Base-by-base conservation (phyloP, 2,329 filamentous ascomycete species). In the Nemania abortiva region DNA sequence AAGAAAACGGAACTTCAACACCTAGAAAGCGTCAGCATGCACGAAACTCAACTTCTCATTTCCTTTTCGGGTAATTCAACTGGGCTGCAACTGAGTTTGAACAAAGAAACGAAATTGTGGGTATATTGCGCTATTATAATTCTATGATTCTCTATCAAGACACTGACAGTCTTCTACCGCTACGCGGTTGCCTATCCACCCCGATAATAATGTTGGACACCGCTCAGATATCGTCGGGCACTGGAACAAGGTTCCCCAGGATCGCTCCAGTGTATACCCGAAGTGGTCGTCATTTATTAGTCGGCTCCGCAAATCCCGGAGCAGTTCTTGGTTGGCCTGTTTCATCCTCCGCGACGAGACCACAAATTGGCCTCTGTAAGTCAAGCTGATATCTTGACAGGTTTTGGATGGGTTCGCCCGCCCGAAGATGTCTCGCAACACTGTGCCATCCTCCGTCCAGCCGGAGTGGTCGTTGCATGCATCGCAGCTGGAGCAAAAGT, bases 211-310 rank as follows among this genome's bases (percentile, higher is more conserved):
- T 20, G 71, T 71, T 5, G 71, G 71, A 50, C 71, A 73, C 27
- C 69, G 66, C 53, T 71, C 69, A 24, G 71, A 73, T 63, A 71
- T 70, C 45, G 66, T 71, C 22, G 71, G 71, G 56, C 71, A 73
- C 34, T 61, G 66, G 47, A 73, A 73, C 39, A 71, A 22, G 20
- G 67, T 70, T 1, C 69, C 69, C 71, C 71, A 73, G 18, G 62
- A 57, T 42, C 71, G 56, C 53, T 73, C 71, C 37, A 73, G n/a
- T 6, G 66, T 65, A 58, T 45, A 73, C 18, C 71, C 71, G 52
- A 73, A 68, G 34, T 59, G 52, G 2, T 65, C 69, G 9, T 71
- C 66, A 6, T 50, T 27, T n/a, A 62, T 27, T 20, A 73, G 13
- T 42, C 55, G 56, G 24, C 24, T 34, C 31, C 69, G 65, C 29